Conservation (phyloP, 2,329 filamentous ascomycete species). For the Monilinia fructicola region DNA sequence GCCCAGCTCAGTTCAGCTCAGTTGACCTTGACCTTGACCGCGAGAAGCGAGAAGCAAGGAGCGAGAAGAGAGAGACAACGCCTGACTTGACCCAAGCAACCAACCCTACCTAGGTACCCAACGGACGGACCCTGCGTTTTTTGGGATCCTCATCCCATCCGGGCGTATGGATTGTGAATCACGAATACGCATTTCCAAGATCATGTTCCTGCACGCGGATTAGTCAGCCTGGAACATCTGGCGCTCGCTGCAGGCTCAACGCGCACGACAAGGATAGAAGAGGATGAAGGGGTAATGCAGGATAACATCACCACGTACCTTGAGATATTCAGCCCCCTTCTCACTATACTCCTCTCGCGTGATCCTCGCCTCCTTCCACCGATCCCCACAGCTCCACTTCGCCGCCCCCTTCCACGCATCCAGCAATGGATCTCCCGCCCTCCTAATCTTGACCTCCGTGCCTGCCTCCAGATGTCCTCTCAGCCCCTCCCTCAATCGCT, state of each 20-base stretch:
- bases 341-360: conserved; percentile 82
- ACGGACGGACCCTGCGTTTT: background rate
- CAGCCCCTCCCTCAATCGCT: conserved; percentile 72
- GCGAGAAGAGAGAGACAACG: background rate
- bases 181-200: conserved; percentile 60
- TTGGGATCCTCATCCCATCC: background rate
- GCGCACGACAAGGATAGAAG: background rate
- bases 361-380: conserved; percentile 65
- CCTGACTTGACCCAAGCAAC: background rate
- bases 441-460: conserved; percentile 43
- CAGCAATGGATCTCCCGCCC: conserved; percentile 71
- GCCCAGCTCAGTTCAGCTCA: too few relatives aligned
- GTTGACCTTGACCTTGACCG: background rate
- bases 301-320: conserved; percentile 49
- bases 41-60: background rate
- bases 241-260: background rate
- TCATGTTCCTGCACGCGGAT: conserved; percentile 57
- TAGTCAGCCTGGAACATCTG: background rate
- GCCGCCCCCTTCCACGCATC: conserved; percentile 96
- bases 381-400: conserved; percentile 67
- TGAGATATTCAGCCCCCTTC: conserved; percentile 92
- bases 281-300: background rate
- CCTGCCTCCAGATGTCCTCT: conserved; percentile 69
- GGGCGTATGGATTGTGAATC: background rate
- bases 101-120: background rate